Base-by-base conservation (phyloP, 768 basidiomycete genomes). In the Boletus pseudopeckii region DNA sequence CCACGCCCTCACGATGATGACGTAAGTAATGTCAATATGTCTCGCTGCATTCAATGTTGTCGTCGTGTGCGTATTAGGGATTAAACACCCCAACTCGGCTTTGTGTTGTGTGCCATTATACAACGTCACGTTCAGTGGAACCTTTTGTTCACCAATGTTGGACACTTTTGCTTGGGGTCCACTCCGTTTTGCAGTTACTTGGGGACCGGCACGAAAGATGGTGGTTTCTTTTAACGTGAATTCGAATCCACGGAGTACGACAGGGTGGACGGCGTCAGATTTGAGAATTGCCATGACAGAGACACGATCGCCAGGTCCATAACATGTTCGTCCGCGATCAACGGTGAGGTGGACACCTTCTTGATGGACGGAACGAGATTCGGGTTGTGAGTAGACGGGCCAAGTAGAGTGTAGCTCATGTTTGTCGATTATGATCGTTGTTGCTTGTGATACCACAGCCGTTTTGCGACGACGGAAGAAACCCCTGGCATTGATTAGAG, bases 371-470 rank as follows among this genome's bases (percentile, higher is more conserved):
- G 80, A 77, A n/a, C 90, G 86, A 33, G 77, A 78, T 62, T 92
- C 89, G 11, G 81, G 80, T 65, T 92, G 88, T 45, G 81, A 81
- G 65, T 92, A 96, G 30, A 95, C 80, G 3, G 94, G 93, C 94
- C 94, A 97, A 1, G 90, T 86, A 5, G 92, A 88, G 64, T 96
- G 93, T 7, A 95, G 75, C 59, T 96, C 94, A 64, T 96, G 93
- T 70, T 96, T 97, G 76, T 92, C 89, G 62, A 97, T 90, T 57
- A 85, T 81, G 42, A 97, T 86, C 13, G 79, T 74, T 33, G 88
- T 81, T 18, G 82, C 77, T 13, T 84, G 80, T n/a, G 85, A 82
- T 30, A 83, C 71, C 40, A 90, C 80, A 20, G 81, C 75, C 1
- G 86, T 80, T 63, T 90, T 87, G 60, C 88, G 84, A 57, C 87